Evolutionary conservation across 2,329 filamentous ascomycete genomes (phyloP), one percentile per base, ranked within the genome.

Genomic region (Verruconis gallopava): DNA sequence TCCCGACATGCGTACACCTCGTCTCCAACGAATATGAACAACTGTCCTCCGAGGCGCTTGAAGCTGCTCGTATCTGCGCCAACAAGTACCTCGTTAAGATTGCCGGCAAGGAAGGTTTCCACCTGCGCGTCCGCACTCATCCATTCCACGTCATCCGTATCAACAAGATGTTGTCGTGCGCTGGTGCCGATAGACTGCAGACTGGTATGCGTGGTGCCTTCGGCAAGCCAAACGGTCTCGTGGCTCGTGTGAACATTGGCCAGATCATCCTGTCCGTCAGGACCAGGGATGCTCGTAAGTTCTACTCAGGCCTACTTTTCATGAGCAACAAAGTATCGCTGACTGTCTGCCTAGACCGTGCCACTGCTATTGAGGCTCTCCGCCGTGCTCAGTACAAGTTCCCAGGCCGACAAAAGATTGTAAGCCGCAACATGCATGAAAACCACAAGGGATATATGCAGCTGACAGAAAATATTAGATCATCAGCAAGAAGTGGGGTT

Each of bases 131-230:
- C 60, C 75, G 91, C 65, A 88, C 86, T 64, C 91, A 98, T 79
- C 91, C 91, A 55, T 98, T 85, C 85, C 91, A 98, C 78, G 91
- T 98, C 72, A 83, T 98, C 77, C 91, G 91, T 73, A 98, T 98
- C 88, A 98, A 98, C 86, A 98, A 98, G 84, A 98, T 98, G 91
- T 89, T 98, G 85, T 96, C 91, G 66, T 98, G 91, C 71, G 91
- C 91, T 64, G 91, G 91, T 79, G 91, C 91, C 81, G 91, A 98
- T 96, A 86, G 91, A 82, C 77, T 98, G 71, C 91, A 98, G 74
- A 98, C 91, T 59, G 91, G 91, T 77, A 98, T 98, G 91, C 89
- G 91, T 82, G 91, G 91, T 81, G 91, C 91, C 60, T 98, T 86
- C 81, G 91, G 91, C 66, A 98, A 98, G 82, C 91, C 91, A 69